Base-by-base conservation (phyloP, 2,329 filamentous ascomycete species). In the Diaporthe amygdali region DNA sequence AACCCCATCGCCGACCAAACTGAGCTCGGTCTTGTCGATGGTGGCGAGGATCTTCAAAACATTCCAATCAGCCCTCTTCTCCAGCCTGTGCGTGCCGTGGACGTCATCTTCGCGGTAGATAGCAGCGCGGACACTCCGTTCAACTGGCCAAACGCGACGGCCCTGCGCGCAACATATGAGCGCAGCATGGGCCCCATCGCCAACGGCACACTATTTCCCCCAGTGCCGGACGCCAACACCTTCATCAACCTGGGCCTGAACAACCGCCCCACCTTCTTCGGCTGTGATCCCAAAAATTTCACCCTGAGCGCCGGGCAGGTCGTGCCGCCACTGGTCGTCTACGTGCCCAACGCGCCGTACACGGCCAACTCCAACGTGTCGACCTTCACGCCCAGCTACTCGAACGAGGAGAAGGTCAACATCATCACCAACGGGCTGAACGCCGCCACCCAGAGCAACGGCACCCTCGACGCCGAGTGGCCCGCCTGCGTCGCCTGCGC, bases 391-490 rank as follows among this genome's bases (percentile, higher is more conserved):
- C 84, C 90, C 46, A 81, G 82, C 49, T 94, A 95, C 86, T 85
- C 88, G 44, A 82, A 89, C 76, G 81, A 79, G 1, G 82, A 94
- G 82, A 93, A 96, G 74, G 90, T 97, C 79, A 87, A 88, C 73
- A 93, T 97, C 78, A 94, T 99, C 77, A 81, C 89, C 75, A 98
- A 99, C 82, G 96, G 94, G 25, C 96, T 93, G 83, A 89, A 96
- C 75, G 90, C 92, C 22, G 95, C 89, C 3, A 98, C 95, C 0
- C 92, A 93, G 85, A 94, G 89, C 66, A 98, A 98, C 82, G 89
- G 87, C 63, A 95, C 94, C 0, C 79, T 91, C 3, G 92, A 97
- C 79, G 76, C 82, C 3, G 82, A 92, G 74, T 99, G 96, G 96
- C 87, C 92, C 0, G 86, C 90, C 2, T 99, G 96, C 76, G 92